Evolutionary conservation across 768 basidiomycete genomes (phyloP), one percentile per base, ranked within the genome.

Genomic region (Crassisporium funariophilum): DNA sequence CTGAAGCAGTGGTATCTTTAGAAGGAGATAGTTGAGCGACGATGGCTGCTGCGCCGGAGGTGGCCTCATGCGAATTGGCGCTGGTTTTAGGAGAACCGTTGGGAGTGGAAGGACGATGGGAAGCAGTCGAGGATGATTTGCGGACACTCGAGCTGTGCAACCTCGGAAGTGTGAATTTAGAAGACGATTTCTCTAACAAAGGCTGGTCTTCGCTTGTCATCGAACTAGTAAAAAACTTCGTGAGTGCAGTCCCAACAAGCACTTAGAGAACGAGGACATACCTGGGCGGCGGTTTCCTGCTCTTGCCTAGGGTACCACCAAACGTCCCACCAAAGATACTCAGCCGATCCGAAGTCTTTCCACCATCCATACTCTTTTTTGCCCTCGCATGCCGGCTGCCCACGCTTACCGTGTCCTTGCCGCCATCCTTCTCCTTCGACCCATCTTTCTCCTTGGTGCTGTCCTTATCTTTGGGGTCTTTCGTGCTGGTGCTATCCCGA

Each of bases 291-390:
- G 93, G 93, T 62, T 97, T 95, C 54, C 93, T 71, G 31, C 72
- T 69, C 63, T 85, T 86, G 21, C 83, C 80, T 44, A 89, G 59
- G 4, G 83, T 70, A 1, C 81, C 77, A 9, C 71, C 67, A 50
- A 91, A 82, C 3, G 81, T 65, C 15, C 74, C 77, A 11, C 88
- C 89, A 59, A 97, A 95, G 57, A 95, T 83, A 58, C 91, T 93
- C 50, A 89, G 64, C n/a, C 89, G 72, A 33, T 88, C 86, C 10
- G 62, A 59, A 44, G 70, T 74, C 53, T 73, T 74, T 2, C 66
- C 53, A 8, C 55, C 70, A 41, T 87, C 85, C 12, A 69, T 37
- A 49, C 75, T 77, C 50, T 75, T 77, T 65, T 79, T 84, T 13
- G 62, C 50, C 47, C 79, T 74, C 17, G 71, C 61, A 22, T 74